phyloP scores from a whole-genome alignment of 2,329 filamentous ascomycete species.

The Colletotrichum liaoningense region DNA sequence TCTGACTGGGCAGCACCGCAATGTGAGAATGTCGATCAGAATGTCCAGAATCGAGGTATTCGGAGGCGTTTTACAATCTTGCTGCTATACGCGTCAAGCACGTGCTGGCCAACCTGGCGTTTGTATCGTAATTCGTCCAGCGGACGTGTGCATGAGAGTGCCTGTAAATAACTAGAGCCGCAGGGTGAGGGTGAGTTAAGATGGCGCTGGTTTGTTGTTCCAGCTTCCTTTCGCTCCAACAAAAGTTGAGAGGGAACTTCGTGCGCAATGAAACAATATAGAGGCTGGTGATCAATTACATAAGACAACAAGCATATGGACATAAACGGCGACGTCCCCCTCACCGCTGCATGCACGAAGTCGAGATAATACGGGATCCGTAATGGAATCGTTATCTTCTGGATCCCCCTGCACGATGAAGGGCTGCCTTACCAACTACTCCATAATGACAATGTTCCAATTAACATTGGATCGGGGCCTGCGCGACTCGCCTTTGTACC shows the following conservation, averaged over 20 bases:
- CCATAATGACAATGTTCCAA: not conserved
- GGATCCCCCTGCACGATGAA: not conserved
- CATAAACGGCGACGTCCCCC: not conserved
- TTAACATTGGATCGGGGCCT: not conserved
- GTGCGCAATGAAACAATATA: not conserved
- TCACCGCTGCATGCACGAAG: not conserved
- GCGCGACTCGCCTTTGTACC: not conserved
- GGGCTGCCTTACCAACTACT: not conserved
- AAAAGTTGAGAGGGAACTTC: not conserved
- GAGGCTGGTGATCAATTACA: slow-evolving; percentile 8
- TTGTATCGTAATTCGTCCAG: not conserved
- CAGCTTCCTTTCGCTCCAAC: not conserved
- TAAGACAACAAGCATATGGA: not conserved
- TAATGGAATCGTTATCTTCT: slow-evolving; percentile 3
- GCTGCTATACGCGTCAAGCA: not conserved
- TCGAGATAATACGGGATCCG: slow-evolving; percentile 5
- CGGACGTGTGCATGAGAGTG: not conserved
- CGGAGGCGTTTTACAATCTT: not conserved
- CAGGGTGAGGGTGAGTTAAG: not conserved
- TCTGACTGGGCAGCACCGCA: not conserved
- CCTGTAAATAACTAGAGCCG: not conserved
- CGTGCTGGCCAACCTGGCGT: not conserved
- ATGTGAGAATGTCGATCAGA: not conserved
- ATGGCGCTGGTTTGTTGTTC: not conserved
- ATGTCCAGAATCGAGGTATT: not conserved